Conservation (phyloP, 805 yeast genomes). For the Ogataea pini region DNA sequence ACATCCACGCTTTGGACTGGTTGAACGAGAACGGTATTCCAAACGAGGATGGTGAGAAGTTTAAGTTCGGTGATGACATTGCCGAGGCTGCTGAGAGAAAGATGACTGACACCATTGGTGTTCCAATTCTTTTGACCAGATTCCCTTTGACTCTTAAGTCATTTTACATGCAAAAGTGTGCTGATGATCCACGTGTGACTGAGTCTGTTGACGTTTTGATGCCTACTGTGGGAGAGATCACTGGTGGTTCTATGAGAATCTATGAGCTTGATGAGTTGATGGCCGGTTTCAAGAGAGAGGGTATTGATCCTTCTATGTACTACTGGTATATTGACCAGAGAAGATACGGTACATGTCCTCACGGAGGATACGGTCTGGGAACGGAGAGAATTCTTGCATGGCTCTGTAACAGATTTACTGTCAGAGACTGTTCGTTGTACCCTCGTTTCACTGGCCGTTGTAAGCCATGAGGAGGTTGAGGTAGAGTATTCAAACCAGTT, state of each 20-base stretch:
- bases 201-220: slow-evolving; percentile 97
- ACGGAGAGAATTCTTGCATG: slow-evolving; percentile 98
- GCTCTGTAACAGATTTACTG: slow-evolving; percentile 97
- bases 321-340: slow-evolving; percentile 97
- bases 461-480: slow-evolving; percentile 61
- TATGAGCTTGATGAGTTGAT: slow-evolving; percentile 75
- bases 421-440: slow-evolving; percentile 95
- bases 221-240: slow-evolving; percentile 99
- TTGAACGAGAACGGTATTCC: slow-evolving; percentile 91
- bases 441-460: slow-evolving; percentile 99
- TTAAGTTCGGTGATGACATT: slow-evolving; percentile 97
- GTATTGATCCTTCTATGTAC: slow-evolving; percentile 77
- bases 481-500: not conserved
- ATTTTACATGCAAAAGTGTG: slow-evolving; percentile 94
- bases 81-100: slow-evolving; percentile 99
- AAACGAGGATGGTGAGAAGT: slow-evolving; percentile 91
- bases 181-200: slow-evolving; percentile 90
- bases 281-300: slow-evolving; percentile 92
- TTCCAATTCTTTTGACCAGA: slow-evolving; percentile 86
- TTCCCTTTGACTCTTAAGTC: slow-evolving; percentile 98
- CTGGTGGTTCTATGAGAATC: slow-evolving; percentile 99
- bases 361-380: slow-evolving; percentile 99
- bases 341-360: slow-evolving; percentile 96
- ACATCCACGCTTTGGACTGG: slow-evolving; percentile 92
- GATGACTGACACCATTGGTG: slow-evolving; percentile 94